These are phyloP conservation scores for Phytopythium montanum DNA, from an alignment of 352 stramenopile genomes.

Conservation along the genomic window DNA sequence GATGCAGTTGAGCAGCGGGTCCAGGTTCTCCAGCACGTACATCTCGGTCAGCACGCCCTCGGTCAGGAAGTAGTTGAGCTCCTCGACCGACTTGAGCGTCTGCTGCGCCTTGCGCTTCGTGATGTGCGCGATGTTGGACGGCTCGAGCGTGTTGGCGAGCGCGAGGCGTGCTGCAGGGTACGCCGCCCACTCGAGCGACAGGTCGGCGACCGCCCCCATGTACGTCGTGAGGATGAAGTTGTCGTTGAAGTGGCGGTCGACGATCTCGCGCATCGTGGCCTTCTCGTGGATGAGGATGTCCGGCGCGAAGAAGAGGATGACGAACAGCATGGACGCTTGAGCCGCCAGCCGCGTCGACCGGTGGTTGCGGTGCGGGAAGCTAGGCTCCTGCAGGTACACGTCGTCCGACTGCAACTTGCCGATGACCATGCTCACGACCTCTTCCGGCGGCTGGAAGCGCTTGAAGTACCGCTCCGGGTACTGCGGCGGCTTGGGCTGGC, in stretches of 20 bases:
- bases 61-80: constrained; percentile 90
- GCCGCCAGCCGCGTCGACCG: constrained; percentile 87
- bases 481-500: constrained; percentile 77
- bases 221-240: constrained; percentile 96
- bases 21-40: constrained; percentile 92
- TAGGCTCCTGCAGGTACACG: constrained; percentile 90
- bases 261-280: constrained; percentile 92
- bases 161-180: constrained; percentile 88
- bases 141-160: constrained; percentile 87
- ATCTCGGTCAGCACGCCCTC: constrained; percentile 91
- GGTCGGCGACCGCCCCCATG: constrained; percentile 92
- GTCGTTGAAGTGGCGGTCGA: constrained; percentile 95
- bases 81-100: constrained; percentile 82
- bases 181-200: constrained; percentile 90
- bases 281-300: constrained; percentile 91
- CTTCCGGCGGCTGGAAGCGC: constrained; percentile 81
- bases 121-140: constrained; percentile 87
- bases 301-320: constrained; percentile 94
- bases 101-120: constrained; percentile 86
- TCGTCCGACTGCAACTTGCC: constrained; percentile 93
- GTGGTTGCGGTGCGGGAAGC: constrained; percentile 92
- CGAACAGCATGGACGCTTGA: constrained; percentile 94
- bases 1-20: constrained; percentile 90
- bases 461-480: constrained; percentile 90
- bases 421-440: constrained; percentile 92